Evolutionary conservation across 805 yeast genomes (phyloP), one percentile per base, ranked within the genome.

Genomic region (Millerozyma acaciae): DNA sequence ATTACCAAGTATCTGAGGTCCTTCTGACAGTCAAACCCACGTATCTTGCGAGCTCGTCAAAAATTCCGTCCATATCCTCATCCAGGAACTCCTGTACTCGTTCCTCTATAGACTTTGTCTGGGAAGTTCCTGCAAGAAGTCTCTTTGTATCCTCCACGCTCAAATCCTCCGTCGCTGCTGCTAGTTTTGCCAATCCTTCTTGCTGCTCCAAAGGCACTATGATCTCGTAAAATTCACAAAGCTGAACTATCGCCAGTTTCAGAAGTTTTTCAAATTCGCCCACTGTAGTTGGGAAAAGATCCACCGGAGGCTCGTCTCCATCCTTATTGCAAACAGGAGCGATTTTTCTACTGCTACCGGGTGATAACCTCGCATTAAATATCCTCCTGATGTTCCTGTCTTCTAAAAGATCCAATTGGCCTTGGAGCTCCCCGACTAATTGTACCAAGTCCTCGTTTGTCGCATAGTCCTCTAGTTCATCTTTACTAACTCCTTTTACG

Each of bases 351-450:
- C 28, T 16, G 12, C 68, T 77, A 10, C 60, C 60, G 8, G 60
- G 57, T 0, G 55, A 52, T 35, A 78, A 65, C 16, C 70, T 68
- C 1, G 84, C 65, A 52, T 88, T 88, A 42, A 75, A 73, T 3
- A 79, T 63, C 55, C 97, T 70, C 43, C 84, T 70, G 27, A 84
- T 72, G 12, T 83, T 74, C 45, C 95, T 73, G 44, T 84, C 85
- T 51, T 89, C 97, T 21, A 84, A 54, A 16, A 73, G 65, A 33
- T 84, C 89, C 49, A 89, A 68, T 59, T 89, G 97, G 6, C 85
- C 84, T 58, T 89, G 97, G 35, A 89, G 62, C 56, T 89, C 97
- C 8, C 85, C 86, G 9, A 88, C 97, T 28, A 89, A 66, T 51
- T 86, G 90, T 3, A 84, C 84, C 8, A 89, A 62, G 51, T 90